Evolutionary conservation across 2,329 filamentous ascomycete species (phyloP).

Genomic region (Aureobasidium sp.): DNA sequence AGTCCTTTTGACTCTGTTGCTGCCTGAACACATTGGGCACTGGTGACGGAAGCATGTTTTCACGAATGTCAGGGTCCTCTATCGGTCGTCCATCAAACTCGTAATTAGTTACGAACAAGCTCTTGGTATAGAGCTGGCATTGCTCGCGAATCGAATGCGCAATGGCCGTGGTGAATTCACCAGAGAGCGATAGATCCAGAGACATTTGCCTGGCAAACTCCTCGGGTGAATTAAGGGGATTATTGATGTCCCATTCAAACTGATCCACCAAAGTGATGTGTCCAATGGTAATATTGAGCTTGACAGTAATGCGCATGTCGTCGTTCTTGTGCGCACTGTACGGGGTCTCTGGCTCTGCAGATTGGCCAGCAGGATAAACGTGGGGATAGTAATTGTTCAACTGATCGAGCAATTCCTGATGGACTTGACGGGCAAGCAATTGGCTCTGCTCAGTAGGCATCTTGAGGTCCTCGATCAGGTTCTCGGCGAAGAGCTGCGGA

Average conservation of each 20-base stretch:
- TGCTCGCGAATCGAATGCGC: constrained; percentile 97
- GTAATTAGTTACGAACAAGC: constrained; percentile 86
- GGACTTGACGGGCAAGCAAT: constrained; percentile 65
- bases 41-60: constrained; percentile 80
- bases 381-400: constrained; percentile 90
- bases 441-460: constrained; percentile 63
- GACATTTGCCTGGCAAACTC: constrained; percentile 89
- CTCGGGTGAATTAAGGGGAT: constrained; percentile 86
- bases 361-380: constrained; percentile 80
- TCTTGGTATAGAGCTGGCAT: constrained; percentile 86
- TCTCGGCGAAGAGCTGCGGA: constrained; percentile 76
- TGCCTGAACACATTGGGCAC: constrained; percentile 78
- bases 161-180: constrained; percentile 95
- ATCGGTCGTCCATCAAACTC: constrained; percentile 90
- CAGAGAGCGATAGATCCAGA: constrained; percentile 79
- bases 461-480: constrained; percentile 77
- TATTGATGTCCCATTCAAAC: constrained; percentile 99
- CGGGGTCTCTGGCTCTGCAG: constrained; percentile 80
- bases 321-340: constrained; percentile 97
- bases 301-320: constrained; percentile 94
- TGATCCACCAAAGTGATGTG: constrained; percentile 91
- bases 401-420: constrained; percentile 84
- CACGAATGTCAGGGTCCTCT: constrained; percentile 82
- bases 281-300: constrained; percentile 95
- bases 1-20: constrained; percentile 89